A percentile compares a stretch with the other conserved stretches of the same genome.
phyloP scores from a whole-genome alignment of 257 asterid genomes.

The Asclepias syriaca region DNA sequence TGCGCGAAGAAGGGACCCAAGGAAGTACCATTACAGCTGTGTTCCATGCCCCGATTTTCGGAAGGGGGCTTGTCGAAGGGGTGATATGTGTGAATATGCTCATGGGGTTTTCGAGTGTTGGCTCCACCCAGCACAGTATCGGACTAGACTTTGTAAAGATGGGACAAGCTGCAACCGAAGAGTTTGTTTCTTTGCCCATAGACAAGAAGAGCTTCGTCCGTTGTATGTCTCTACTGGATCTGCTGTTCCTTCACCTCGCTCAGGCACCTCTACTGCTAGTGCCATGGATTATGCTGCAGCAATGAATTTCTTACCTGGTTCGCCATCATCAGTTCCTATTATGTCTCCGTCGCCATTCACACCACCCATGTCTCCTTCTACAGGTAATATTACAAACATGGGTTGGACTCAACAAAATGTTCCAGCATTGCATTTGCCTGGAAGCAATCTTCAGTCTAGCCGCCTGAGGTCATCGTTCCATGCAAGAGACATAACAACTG shows the following conservation, averaged over 20 bases:
- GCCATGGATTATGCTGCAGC: slow-evolving; percentile 58
- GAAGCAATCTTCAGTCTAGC: slow-evolving; percentile 66
- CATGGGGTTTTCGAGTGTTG: slow-evolving; percentile 90
- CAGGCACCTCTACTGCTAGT: slow-evolving; percentile 36
- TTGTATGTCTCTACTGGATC: slow-evolving; percentile 75
- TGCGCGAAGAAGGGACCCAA: slow-evolving; percentile 80
- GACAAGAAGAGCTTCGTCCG: slow-evolving; percentile 71
- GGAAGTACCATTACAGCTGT: slow-evolving; percentile 75
- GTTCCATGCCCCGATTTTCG: slow-evolving; percentile 87
- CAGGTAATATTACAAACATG: slow-evolving; percentile 41
- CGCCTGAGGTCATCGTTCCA: slow-evolving; percentile 65
- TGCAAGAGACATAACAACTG: slow-evolving; percentile 57
- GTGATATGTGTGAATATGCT: slow-evolving; percentile 84
- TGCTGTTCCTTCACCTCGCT: slow-evolving; percentile 67
- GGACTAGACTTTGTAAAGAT: slow-evolving; percentile 83
- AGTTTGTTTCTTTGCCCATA: slow-evolving; percentile 89
- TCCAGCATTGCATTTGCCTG: slow-evolving; percentile 69
- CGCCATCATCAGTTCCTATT: slow-evolving; percentile 51
- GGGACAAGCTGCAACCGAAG: slow-evolving; percentile 63
- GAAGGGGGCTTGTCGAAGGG: slow-evolving; percentile 76
- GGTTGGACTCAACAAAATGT: slow-evolving; percentile 68
- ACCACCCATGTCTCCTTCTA: slow-evolving; percentile 72
- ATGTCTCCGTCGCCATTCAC: slow-evolving; percentile 57
- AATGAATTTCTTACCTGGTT: slow-evolving; percentile 56
- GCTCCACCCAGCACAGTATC: slow-evolving; percentile 87